These are phyloP conservation scores for Corymbia citriodora DNA, from an alignment of 441 rosid species.

Conservation along the genomic window DNA sequence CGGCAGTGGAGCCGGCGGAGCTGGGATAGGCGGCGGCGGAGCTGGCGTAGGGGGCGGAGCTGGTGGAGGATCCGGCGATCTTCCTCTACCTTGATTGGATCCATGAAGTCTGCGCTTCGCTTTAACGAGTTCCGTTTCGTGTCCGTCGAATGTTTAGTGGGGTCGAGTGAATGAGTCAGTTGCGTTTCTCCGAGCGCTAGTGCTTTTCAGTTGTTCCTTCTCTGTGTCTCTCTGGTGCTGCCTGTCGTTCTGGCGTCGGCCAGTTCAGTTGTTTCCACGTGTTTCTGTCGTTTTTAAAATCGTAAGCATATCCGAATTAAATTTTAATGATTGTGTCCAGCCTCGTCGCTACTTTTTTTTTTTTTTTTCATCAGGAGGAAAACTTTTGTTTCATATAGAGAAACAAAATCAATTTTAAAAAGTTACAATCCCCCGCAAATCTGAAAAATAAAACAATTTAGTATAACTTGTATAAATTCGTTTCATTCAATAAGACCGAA, in stretches of 20 bases:
- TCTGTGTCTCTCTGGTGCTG: background rate
- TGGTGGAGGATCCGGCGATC: background rate
- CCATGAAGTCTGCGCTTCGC: background rate
- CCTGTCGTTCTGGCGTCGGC: background rate
- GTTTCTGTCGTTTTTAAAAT: background rate
- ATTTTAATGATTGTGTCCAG: background rate
- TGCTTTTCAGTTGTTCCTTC: background rate
- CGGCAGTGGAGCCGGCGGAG: background rate
- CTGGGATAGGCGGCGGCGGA: background rate
- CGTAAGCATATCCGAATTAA: background rate
- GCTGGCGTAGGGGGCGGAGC: background rate
- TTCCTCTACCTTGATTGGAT: background rate
- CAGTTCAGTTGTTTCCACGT: background rate
- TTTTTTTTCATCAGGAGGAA: too few relatives aligned
- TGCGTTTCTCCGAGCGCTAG: background rate
- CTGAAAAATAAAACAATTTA: too few relatives aligned
- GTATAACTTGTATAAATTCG: too few relatives aligned
- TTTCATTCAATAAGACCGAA: too few relatives aligned
- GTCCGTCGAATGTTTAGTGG: background rate
- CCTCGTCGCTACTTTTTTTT: background rate
- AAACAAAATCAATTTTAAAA: too few relatives aligned
- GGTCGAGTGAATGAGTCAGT: background rate
- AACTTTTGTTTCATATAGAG: too few relatives aligned
- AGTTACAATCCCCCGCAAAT: too few relatives aligned
- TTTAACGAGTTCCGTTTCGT: background rate